These are phyloP conservation scores for Astrothelium subdiscretum DNA, from an alignment of 495 filamentous ascomycete genomes.

Conservation along the genomic window DNA sequence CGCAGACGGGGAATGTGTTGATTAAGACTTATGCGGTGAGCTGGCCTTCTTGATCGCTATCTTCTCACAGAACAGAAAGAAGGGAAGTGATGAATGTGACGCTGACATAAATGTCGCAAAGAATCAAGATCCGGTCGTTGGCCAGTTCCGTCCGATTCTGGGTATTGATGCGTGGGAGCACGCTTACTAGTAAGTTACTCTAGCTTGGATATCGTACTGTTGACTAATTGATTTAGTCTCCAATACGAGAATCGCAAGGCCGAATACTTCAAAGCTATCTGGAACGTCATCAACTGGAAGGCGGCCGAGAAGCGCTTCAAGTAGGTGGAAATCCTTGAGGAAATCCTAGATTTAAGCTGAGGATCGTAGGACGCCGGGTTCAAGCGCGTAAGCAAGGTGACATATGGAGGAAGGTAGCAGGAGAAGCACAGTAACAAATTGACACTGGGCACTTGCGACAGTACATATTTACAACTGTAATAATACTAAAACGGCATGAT, in stretches of 20 bases:
- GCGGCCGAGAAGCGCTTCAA: constrained; percentile 74
- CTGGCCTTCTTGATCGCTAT: constrained; percentile 5
- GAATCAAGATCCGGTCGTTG: constrained; percentile 91
- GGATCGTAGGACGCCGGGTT: not conserved
- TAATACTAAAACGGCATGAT: too few relatives aligned
- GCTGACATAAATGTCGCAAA: constrained; percentile 11
- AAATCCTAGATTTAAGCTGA: not conserved
- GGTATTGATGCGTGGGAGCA: constrained; percentile 99
- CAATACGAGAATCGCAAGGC: constrained; percentile 99
- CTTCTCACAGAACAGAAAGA: not conserved
- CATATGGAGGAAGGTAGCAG: not conserved
- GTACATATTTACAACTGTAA: not conserved
- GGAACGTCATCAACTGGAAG: constrained; percentile 99
- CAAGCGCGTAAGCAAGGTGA: not conserved
- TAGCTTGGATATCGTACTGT: not conserved
- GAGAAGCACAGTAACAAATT: not conserved
- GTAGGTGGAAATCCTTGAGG: constrained; percentile 12
- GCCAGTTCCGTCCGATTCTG: constrained; percentile 72
- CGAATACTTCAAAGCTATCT: constrained; percentile 93
- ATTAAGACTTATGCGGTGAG: constrained; percentile 67
- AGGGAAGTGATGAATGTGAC: constrained; percentile 2
- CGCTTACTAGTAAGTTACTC: constrained; percentile 52
- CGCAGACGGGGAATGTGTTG: constrained; percentile 54
- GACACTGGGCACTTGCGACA: not conserved
- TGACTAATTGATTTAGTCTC: constrained; percentile 39